A percentile compares a stretch with the other conserved stretches of the same genome.
Evolutionary conservation across 2,329 filamentous ascomycete genomes (phyloP).

Genomic region (Gnomoniopsis smithogilvyi): DNA sequence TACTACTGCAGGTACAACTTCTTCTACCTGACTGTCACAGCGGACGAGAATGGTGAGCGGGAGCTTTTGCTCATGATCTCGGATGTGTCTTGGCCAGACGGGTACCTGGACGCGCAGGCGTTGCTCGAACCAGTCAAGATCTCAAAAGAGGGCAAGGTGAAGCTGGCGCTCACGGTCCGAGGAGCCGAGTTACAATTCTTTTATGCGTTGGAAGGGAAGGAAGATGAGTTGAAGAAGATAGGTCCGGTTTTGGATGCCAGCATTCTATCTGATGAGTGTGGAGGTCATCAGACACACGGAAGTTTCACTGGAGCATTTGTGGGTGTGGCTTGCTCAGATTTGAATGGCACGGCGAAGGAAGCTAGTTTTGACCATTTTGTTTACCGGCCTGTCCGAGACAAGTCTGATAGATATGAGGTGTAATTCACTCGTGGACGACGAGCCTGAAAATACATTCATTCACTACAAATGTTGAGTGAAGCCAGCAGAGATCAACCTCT

Average conservation of each 20-base stretch:
- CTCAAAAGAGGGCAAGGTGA: slow-evolving; percentile 53
- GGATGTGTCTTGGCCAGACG: slow-evolving; percentile 53
- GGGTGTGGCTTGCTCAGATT: slow-evolving; percentile 52
- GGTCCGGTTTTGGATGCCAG: slow-evolving; percentile 57
- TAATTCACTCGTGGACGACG: too few species aligned
- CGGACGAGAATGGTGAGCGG: slow-evolving; percentile 50
- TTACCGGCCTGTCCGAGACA: slow-evolving; percentile 45
- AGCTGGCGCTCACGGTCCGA: slow-evolving; percentile 46
- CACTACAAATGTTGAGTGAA: slow-evolving; percentile 36
- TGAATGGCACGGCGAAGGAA: slow-evolving; percentile 46
- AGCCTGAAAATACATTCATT: neutral
- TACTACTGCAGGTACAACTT: slow-evolving; percentile 66
- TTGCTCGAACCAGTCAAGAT: slow-evolving; percentile 42
- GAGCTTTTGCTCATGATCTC: slow-evolving; percentile 57
- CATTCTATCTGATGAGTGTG: slow-evolving; percentile 60
- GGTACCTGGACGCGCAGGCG: slow-evolving; percentile 39
- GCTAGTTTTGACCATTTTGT: slow-evolving; percentile 51
- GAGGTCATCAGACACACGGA: slow-evolving; percentile 57
- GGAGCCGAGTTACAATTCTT: slow-evolving; percentile 53
- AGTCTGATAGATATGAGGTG: slow-evolving; percentile 46
- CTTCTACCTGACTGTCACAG: slow-evolving; percentile 60
- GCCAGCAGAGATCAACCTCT: slow-evolving; percentile 36
- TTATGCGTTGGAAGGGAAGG: slow-evolving; percentile 46
- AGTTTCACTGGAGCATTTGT: slow-evolving; percentile 64
- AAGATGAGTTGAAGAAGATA: slow-evolving; percentile 40